A percentile compares a stretch with the other conserved stretches of the same genome.
Conservation (phyloP, 2,329 filamentous ascomycete genomes). For the Aaosphaeria pasadenensis region DNA sequence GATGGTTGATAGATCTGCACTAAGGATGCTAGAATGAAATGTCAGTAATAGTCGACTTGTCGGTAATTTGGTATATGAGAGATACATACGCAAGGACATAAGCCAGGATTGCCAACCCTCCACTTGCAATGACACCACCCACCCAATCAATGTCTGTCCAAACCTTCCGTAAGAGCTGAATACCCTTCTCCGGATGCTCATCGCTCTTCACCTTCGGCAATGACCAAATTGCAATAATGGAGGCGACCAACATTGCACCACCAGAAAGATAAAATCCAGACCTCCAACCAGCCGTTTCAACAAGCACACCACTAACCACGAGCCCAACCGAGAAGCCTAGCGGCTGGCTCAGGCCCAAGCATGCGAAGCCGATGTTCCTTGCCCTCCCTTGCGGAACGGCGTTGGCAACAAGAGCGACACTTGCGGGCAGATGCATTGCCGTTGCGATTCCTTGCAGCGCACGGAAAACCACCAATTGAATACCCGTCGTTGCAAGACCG, state of each 20-base stretch:
- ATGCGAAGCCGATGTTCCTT: slow-evolving; percentile 34
- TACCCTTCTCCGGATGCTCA: background rate
- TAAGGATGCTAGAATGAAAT: slow-evolving; percentile 1
- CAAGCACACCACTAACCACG: slow-evolving; percentile 49
- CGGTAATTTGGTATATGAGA: background rate
- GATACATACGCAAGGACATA: slow-evolving; percentile 9
- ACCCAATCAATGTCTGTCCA: slow-evolving; percentile 26
- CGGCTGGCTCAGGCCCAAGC: slow-evolving; percentile 46
- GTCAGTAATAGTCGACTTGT: background rate
- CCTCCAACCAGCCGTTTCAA: slow-evolving; percentile 49
- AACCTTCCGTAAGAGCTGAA: slow-evolving; percentile 8
- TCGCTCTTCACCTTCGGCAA: slow-evolving; percentile 16
- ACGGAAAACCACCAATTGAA: slow-evolving; percentile 43
- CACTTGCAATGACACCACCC: slow-evolving; percentile 22
- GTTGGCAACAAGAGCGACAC: slow-evolving; percentile 44
- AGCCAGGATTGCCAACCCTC: slow-evolving; percentile 22
- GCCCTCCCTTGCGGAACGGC: slow-evolving; percentile 20
- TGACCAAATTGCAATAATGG: slow-evolving; percentile 21
- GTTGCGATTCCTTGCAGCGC: slow-evolving; percentile 47
- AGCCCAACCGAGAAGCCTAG: slow-evolving; percentile 53
- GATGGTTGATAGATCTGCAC: slow-evolving; percentile 8
- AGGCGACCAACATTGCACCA: slow-evolving; percentile 31
- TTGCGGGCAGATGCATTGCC: slow-evolving; percentile 47
- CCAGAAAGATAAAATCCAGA: slow-evolving; percentile 44
- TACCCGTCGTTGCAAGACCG: slow-evolving; percentile 45